These are phyloP conservation scores for Yamagishiella unicocca DNA, from an alignment of 139 green algal species.

Conservation along the genomic window DNA sequence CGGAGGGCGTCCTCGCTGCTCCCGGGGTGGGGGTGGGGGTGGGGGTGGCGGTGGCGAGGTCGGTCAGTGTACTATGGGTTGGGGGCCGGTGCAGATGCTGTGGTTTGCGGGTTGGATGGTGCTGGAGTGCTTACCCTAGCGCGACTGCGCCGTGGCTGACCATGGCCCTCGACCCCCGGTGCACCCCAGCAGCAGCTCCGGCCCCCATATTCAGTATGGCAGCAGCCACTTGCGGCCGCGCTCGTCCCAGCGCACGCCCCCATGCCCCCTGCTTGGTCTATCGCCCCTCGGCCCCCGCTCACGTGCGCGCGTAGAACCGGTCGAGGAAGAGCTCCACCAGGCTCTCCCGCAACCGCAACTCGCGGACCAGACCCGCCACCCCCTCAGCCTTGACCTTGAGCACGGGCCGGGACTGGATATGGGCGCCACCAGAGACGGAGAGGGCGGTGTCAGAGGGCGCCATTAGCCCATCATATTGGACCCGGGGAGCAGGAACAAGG, in stretches of 20 bases:
- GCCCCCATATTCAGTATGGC: too few species aligned
- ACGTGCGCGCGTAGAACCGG: constrained; percentile 41
- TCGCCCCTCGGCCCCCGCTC: neutral
- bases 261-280: too few species aligned
- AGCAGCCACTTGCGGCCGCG: neutral
- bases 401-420: neutral
- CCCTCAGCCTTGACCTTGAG: neutral
- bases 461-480: neutral
- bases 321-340: constrained; percentile 50
- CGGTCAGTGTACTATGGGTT: neutral
- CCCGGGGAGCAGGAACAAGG: neutral
- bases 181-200: too few species aligned
- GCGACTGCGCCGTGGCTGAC: too few species aligned
- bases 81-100: neutral
- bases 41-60: neutral
- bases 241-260: neutral
- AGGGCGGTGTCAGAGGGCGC: neutral
- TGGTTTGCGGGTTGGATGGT: too few species aligned
- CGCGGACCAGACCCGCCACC: neutral
- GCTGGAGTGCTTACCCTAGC: too few species aligned
- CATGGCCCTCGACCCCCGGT: too few species aligned
- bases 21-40: too few species aligned
- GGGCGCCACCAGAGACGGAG: too few species aligned
- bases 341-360: constrained; percentile 7
- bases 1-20: constrained; percentile 3